A percentile compares a stretch with the other conserved stretches of the same genome.
phyloP scores from a whole-genome alignment of 208 protist genomes.

The Acanthamoeba lenticulata region DNA sequence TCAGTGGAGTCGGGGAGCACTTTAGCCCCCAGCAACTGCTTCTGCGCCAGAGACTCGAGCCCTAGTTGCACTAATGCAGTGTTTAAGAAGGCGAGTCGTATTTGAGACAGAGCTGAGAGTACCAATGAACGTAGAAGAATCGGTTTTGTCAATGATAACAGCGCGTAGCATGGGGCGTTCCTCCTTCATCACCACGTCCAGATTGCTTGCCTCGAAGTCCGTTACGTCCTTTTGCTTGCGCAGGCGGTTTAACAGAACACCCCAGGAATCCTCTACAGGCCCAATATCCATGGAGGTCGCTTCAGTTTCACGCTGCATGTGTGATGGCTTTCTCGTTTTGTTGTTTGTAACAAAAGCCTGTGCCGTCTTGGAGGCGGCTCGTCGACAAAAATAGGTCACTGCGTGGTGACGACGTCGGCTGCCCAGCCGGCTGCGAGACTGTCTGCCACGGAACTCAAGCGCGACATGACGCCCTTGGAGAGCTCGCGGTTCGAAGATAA shows the following conservation, averaged over 20 bases:
- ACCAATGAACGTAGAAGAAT: background rate
- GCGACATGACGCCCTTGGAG: background rate
- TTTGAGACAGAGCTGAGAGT: background rate
- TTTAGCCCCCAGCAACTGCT: background rate
- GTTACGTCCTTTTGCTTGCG: background rate
- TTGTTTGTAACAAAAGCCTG: no score
- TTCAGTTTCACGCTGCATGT: no score
- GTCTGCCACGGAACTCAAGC: background rate
- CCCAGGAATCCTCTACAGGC: background rate
- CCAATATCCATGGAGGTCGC: no score
- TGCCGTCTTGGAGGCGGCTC: no score
- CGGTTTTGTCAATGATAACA: background rate
- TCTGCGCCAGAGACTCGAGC: background rate
- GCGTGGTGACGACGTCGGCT: no score
- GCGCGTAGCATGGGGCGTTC: background rate
- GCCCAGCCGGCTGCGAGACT: background rate
- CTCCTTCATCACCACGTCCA: background rate
- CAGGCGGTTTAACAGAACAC: background rate
- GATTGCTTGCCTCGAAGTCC: background rate
- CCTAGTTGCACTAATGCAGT: background rate
- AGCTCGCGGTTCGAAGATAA: constrained; percentile 5
- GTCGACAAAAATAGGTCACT: no score
- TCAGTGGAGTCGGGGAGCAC: background rate
- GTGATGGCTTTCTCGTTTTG: no score
- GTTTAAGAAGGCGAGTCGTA: background rate